phyloP scores from a whole-genome alignment of 2,329 filamentous ascomycete species.

The Furcasterigmium furcatum region DNA sequence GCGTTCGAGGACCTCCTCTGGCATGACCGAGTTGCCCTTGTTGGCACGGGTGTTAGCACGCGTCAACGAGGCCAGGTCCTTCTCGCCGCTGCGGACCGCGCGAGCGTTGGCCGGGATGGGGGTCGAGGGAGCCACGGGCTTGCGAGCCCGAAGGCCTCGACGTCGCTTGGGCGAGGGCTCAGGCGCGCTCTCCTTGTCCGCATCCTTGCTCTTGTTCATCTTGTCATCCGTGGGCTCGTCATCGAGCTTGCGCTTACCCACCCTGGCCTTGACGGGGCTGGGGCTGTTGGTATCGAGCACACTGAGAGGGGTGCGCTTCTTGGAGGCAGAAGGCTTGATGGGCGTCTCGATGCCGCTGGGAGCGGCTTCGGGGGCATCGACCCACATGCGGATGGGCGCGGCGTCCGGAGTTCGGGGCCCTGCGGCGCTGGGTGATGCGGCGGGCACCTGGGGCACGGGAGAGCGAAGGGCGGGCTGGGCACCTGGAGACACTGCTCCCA shows the following conservation, averaged over 20 bases:
- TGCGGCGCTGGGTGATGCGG: no score
- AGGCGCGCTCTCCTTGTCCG: not conserved
- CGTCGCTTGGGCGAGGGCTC: slow-evolving; percentile 4
- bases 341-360: slow-evolving; percentile 3
- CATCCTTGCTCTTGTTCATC: not conserved
- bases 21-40: slow-evolving; percentile 31
- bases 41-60: slow-evolving; percentile 42
- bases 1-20: slow-evolving; percentile 22
- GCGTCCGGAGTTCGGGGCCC: no score
- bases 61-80: slow-evolving; percentile 37
- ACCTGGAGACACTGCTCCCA: not conserved
- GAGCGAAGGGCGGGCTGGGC: not conserved
- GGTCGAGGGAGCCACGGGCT: slow-evolving; percentile 5
- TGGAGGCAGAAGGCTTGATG: slow-evolving; percentile 11
- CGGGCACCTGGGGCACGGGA: not conserved
- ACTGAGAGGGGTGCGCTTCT: slow-evolving; percentile 20
- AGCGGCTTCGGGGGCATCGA: no score
- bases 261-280: slow-evolving; percentile 25
- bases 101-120: slow-evolving; percentile 2
- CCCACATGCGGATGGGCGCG: no score
- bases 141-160: slow-evolving; percentile 8
- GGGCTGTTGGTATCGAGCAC: slow-evolving; percentile 33
- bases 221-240: slow-evolving; percentile 12
- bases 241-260: slow-evolving; percentile 27
- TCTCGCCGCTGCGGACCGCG: slow-evolving; percentile 29